Conservation (phyloP, 768 basidiomycete genomes). For the Amylocystis lapponica region DNA sequence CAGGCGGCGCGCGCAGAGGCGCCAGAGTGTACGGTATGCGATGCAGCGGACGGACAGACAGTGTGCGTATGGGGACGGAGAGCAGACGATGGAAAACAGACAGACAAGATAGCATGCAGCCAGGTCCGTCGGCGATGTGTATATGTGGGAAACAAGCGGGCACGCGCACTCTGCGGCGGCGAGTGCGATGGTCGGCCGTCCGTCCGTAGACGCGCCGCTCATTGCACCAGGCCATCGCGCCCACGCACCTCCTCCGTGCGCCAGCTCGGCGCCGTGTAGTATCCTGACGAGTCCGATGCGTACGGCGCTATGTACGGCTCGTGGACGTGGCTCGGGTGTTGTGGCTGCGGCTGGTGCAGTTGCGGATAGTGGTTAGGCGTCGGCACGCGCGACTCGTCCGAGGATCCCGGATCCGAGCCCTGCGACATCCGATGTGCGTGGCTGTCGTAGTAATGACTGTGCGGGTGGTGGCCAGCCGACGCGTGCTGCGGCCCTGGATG, state of each 20-base stretch:
- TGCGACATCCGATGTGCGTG: conserved; percentile 4
- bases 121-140: too few species aligned
- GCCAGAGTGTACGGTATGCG: too few species aligned
- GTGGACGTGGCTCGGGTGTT: background rate
- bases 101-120: too few species aligned
- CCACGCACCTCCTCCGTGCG: background rate
- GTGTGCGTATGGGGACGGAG: too few species aligned
- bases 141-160: too few species aligned
- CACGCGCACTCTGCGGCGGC: too few species aligned
- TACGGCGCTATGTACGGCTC: background rate
- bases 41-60: too few species aligned
- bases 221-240: background rate
- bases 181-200: too few species aligned
- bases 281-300: too few species aligned
- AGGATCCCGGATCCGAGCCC: background rate
- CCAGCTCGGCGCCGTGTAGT: too few species aligned
- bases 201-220: background rate
- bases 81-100: too few species aligned
- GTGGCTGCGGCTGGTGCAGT: conserved; percentile 16
- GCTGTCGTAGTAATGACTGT: conserved; percentile 1
- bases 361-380: conserved; percentile 2
- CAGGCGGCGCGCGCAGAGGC: too few species aligned
- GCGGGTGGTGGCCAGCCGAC: background rate
- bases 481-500: conserved; percentile 1
- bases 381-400: background rate